Conservation (phyloP, 106 monocot species). For the Alisma plantagoaquatica region DNA sequence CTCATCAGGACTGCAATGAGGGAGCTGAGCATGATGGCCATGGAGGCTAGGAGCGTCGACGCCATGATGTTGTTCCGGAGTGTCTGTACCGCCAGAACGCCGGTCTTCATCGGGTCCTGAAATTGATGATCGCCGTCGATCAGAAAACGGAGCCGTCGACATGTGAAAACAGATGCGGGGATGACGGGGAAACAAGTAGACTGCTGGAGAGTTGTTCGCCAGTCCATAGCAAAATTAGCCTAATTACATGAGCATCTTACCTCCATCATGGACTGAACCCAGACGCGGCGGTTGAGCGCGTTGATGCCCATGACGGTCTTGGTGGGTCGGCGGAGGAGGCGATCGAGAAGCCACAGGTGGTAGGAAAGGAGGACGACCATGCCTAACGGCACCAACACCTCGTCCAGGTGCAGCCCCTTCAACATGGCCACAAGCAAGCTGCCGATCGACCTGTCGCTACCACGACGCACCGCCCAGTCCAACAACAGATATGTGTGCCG, state of each 20-base stretch:
- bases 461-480: too few species aligned
- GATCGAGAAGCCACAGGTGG: slow-evolving; percentile 51
- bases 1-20: slow-evolving; percentile 48
- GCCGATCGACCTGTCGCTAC: too few species aligned
- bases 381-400: slow-evolving; percentile 34
- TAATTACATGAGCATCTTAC: not conserved
- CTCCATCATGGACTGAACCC: slow-evolving; percentile 66
- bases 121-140: not conserved
- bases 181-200: slow-evolving; percentile 49
- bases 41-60: too few species aligned
- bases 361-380: slow-evolving; percentile 32
- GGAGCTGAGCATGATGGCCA: slow-evolving; percentile 57
- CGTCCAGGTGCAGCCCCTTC: slow-evolving; percentile 31
- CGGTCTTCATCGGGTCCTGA: slow-evolving; percentile 46
- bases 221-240: too few species aligned
- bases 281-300: slow-evolving; percentile 53
- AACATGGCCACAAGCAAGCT: too few species aligned
- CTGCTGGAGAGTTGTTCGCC: too few species aligned
- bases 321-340: slow-evolving; percentile 27
- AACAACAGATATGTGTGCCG: too few species aligned
- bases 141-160: not conserved
- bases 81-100: slow-evolving; percentile 60
- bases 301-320: slow-evolving; percentile 68
- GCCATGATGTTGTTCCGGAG: too few species aligned
- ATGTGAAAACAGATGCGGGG: slow-evolving; percentile 39